phyloP scores from a whole-genome alignment of 2,329 filamentous ascomycete species.

The Arthroderma sp. region DNA sequence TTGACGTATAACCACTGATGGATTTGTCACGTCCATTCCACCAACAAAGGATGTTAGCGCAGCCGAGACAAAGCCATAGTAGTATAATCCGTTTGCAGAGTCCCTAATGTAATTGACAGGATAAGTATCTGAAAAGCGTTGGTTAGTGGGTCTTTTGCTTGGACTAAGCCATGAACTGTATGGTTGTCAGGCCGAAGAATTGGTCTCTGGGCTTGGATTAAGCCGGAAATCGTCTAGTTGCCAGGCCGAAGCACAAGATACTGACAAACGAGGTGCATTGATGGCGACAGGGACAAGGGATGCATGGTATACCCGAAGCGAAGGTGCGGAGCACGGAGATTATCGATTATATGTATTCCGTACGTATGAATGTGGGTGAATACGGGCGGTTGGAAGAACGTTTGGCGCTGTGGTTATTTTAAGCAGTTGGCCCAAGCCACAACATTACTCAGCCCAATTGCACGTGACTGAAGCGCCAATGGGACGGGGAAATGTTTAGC shows the following conservation, averaged over 20 bases:
- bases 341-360: background rate
- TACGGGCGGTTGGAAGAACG: background rate
- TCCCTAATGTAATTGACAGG: background rate
- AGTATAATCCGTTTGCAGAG: background rate
- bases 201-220: background rate
- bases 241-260: no score
- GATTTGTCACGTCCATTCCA: background rate
- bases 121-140: background rate
- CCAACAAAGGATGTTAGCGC: background rate
- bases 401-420: background rate
- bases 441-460: background rate
- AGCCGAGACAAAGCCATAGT: background rate
- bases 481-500: background rate
- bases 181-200: no score
- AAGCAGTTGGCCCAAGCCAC: constrained; percentile 5
- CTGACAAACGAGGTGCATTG: no score
- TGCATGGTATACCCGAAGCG: background rate
- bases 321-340: background rate
- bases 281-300: background rate
- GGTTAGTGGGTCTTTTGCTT: background rate
- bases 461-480: background rate
- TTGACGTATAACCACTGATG: background rate
- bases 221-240: background rate
- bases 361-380: no score
- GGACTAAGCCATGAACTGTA: background rate